Conservation (phyloP, 768 basidiomycete genomes). For the Hypholoma sublateritium region DNA sequence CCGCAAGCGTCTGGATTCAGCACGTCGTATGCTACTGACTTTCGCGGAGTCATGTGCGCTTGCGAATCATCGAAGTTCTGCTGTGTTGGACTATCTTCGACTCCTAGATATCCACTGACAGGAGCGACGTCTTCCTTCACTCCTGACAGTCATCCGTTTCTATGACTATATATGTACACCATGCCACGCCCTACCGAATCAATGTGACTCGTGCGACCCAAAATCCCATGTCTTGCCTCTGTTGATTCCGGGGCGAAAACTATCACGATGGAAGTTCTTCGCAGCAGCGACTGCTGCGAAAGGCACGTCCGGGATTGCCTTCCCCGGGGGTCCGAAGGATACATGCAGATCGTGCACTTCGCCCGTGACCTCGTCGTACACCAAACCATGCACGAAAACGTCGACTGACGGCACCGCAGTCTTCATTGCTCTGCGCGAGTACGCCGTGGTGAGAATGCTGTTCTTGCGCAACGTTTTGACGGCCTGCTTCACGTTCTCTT, state of each 20-base stretch:
- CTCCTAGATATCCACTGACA: too few species aligned
- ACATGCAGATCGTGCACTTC: slow-evolving; percentile 47
- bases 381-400: slow-evolving; percentile 56
- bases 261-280: slow-evolving; percentile 25
- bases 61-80: too few species aligned
- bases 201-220: not conserved
- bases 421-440: slow-evolving; percentile 19
- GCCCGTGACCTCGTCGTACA: slow-evolving; percentile 53
- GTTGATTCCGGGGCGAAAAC: slow-evolving; percentile 18
- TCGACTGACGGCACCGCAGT: slow-evolving; percentile 23
- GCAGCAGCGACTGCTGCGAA: slow-evolving; percentile 29
- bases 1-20: too few species aligned
- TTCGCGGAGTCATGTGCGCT: too few species aligned
- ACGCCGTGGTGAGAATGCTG: slow-evolving; percentile 29
- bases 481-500: slow-evolving; percentile 49
- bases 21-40: too few species aligned
- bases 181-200: not conserved
- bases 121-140: too few species aligned
- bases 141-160: too few species aligned
- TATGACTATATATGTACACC: too few species aligned
- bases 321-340: slow-evolving; percentile 39
- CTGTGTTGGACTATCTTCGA: too few species aligned
- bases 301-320: slow-evolving; percentile 31
- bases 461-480: slow-evolving; percentile 39
- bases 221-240: slow-evolving; percentile 27